Evolutionary conservation across 2,329 filamentous ascomycete genomes (phyloP).

Genomic region (Talaromyces sp.): DNA sequence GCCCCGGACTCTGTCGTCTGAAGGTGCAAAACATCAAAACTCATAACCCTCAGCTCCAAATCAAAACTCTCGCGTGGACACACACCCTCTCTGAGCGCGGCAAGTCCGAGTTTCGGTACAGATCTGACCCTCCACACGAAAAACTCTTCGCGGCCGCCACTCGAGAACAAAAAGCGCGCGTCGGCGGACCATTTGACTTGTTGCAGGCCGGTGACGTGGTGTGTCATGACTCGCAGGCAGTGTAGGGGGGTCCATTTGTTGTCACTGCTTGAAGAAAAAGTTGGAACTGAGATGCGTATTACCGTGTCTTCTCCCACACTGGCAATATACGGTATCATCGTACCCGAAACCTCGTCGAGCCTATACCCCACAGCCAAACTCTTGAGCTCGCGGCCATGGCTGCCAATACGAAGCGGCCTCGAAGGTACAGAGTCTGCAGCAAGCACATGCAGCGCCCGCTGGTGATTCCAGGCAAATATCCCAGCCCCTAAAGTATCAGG

Average conservation of each 20-base stretch:
- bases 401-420: conserved; percentile 57
- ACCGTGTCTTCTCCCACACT: conserved; percentile 67
- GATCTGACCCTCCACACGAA: conserved; percentile 69
- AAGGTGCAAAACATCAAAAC: conserved; percentile 58
- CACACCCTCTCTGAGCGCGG: conserved; percentile 47
- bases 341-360: neutral
- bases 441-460: conserved; percentile 48
- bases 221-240: conserved; percentile 63
- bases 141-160: conserved; percentile 82
- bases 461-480: conserved; percentile 65
- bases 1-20: conserved; percentile 15
- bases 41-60: conserved; percentile 72
- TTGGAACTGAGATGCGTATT: conserved; percentile 60
- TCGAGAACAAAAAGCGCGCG: conserved; percentile 71
- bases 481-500: conserved; percentile 30
- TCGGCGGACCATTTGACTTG: conserved; percentile 66
- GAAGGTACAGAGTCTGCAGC: conserved; percentile 33
- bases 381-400: conserved; percentile 84
- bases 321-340: conserved; percentile 45
- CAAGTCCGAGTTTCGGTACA: conserved; percentile 50
- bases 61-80: conserved; percentile 45
- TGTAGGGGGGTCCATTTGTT: conserved; percentile 26
- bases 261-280: conserved; percentile 4
- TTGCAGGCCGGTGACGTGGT: conserved; percentile 80
- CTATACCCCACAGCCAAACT: conserved; percentile 45